phyloP scores from a whole-genome alignment of 2,329 filamentous ascomycete genomes.

The Stachybotrys chartarum region DNA sequence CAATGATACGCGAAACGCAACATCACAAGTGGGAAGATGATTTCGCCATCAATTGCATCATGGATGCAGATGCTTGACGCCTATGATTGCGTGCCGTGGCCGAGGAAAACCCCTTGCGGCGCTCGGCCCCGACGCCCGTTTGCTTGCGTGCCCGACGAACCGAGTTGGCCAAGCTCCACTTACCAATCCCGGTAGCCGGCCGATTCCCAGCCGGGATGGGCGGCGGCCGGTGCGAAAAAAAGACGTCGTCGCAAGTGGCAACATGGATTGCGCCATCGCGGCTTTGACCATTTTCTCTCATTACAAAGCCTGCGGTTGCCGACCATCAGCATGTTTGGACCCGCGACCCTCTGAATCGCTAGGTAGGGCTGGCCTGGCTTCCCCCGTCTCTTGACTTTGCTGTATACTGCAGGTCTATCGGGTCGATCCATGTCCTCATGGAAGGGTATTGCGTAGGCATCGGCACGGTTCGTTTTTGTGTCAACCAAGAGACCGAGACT shows the following conservation, averaged over 20 bases:
- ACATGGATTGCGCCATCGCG: neutral
- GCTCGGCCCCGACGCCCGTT: slow-evolving; percentile 1
- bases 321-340: too few relatives aligned
- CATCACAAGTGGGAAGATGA: neutral
- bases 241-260: slow-evolving; percentile 1
- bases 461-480: too few relatives aligned
- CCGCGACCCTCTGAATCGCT: too few relatives aligned
- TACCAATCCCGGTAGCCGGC: neutral
- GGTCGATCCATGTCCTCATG: too few relatives aligned
- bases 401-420: too few relatives aligned
- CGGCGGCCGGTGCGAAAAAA: neutral
- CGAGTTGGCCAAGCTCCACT: neutral
- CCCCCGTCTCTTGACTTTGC: too few relatives aligned
- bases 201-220: neutral
- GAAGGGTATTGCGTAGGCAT: too few relatives aligned
- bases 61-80: neutral
- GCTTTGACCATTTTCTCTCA: neutral
- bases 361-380: too few relatives aligned
- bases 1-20: neutral
- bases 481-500: too few relatives aligned
- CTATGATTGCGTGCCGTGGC: neutral
- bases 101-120: neutral
- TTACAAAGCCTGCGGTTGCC: neutral
- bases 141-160: neutral
- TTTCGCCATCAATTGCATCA: neutral